These are phyloP conservation scores for Xylariaceae sp. DNA, from an alignment of 2,329 filamentous ascomycete genomes.

Conservation along the genomic window DNA sequence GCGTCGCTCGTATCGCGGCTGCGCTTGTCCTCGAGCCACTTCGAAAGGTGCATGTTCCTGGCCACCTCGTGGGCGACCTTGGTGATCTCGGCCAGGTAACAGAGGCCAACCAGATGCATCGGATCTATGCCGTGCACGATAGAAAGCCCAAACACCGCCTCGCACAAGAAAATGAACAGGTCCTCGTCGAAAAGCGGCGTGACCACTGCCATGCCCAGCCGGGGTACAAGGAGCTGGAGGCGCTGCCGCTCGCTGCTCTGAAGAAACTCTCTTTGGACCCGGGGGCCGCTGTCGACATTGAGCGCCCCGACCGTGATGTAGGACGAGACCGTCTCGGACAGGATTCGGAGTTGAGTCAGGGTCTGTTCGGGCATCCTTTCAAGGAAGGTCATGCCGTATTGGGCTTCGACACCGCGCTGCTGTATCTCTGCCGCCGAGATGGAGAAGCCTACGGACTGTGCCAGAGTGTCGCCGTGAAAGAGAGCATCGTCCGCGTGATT, in stretches of 20 bases:
- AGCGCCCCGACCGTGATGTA: conserved; percentile 75
- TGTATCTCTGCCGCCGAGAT: conserved; percentile 88
- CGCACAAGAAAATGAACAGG: conserved; percentile 73
- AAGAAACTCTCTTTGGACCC: conserved; percentile 61
- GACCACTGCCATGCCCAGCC: conserved; percentile 18
- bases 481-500: conserved; percentile 33
- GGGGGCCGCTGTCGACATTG: conserved; percentile 52
- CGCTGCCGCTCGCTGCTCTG: conserved; percentile 67
- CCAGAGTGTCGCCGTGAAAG: conserved; percentile 52
- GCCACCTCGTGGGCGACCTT: conserved; percentile 65
- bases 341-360: conserved; percentile 78
- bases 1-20: conserved; percentile 40
- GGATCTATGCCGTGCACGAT: conserved; percentile 67
- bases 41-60: conserved; percentile 46
- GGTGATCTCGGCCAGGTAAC: conserved; percentile 85
- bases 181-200: conserved; percentile 62
- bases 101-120: conserved; percentile 73
- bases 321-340: conserved; percentile 82
- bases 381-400: conserved; percentile 68
- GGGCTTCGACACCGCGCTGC: conserved; percentile 75
- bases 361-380: conserved; percentile 79
- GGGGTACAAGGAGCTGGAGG: conserved; percentile 66
- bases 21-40: conserved; percentile 44
- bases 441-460: conserved; percentile 69
- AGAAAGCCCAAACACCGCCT: conserved; percentile 66